Evolutionary conservation across 495 filamentous ascomycete genomes (phyloP), one percentile per base, ranked within the genome.

Genomic region (Daldinia vernicosa): DNA sequence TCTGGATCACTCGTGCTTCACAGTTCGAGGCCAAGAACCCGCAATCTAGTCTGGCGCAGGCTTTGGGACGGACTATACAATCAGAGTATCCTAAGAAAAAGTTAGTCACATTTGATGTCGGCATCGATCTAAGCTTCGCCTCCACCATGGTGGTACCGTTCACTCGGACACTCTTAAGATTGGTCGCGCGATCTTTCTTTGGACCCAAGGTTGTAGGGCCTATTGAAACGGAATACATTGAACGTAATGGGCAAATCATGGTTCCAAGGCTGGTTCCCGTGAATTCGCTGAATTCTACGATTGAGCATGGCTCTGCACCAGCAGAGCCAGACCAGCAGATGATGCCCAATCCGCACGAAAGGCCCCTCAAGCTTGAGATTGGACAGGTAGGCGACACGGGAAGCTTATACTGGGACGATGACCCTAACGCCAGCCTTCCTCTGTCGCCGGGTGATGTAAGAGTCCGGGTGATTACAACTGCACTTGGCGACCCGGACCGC

Each of bases 141-240:
- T 15, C 54, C 1, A 15, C 14, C 0, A 15, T 55, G 14, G 66
- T 27, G 14, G 35, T 3, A 22, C 2, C n/a, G 3, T 52, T 65
- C 26, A 45, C 37, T 17, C 37, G 43, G 14, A 84, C 80, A 60
- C 85, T 85, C 14, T 76, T 85, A 19, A 81, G 80, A 12, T 85
- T 88, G 73, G 84, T 88, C 64, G 83, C 84, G 69, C 85, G 84
- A 78, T 82, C 85, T 19, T 88, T 88, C 62, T 82, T 87, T 56
- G 85, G 71, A 65, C 28, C 52, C 1, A n/a, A 58, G 7, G 14
- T 37, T 4, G 27, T 43, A 7, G 40, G 40, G 7, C 55, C 62
- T 6, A 45, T 51, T 2, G 77, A 79, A 9, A 75, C 69, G 1
- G 77, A 79, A 32, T 79, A 75, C 54, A 69, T 66, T 0, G 76